Evolutionary conservation across 768 basidiomycete genomes (phyloP), one percentile per base, ranked within the genome.

Genomic region (Leccinum variicolor): DNA sequence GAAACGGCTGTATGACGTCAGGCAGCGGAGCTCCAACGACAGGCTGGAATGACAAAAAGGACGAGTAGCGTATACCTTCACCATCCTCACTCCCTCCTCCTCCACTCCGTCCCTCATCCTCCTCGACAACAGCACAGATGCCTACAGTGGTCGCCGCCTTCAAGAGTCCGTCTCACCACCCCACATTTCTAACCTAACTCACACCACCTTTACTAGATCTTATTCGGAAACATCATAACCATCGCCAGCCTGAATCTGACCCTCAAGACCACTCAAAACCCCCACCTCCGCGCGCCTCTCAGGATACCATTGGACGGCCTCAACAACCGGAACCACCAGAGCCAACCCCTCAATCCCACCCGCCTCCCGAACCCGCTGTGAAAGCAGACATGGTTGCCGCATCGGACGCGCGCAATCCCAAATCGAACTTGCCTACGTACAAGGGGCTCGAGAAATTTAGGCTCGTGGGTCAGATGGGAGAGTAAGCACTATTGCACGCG

Each of bases 381-480:
- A 58, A 58, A 53, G 26, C n/a, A 57, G 60, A 56, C 3, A 62
- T 62, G 64, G 75, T 81, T 57, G 85, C 92, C 60, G 84, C 90
- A 36, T 78, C 86, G 60, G 87, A 94, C 67, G 90, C 91, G 67
- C 81, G 85, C 34, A 81, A 87, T 65, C 79, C 83, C 45, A 87
- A 85, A 72, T 76, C 79, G 41, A 89, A 84, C 74, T 84, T 96
- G 88, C 94, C 94, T n/a, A 67, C 72, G 2, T 90, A 95, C 76
- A 84, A 84, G 66, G 95, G 92, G 15, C 83, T 94, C 26, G 92
- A 94, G 70, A 81, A 83, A 62, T 94, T 83, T 71, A 81, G 79
- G 59, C 79, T 94, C 17, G 50, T 89, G 7, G 84, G 88, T 53
- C 93, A 92, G 80, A 94, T 94, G 92, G 93, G 92, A 79, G 92